Percentiles rank a stretch among this genome's conserved stretches.
These are phyloP conservation scores for Cicer arietinum DNA, from an alignment of 306 rosid species.

Conservation along the genomic window DNA sequence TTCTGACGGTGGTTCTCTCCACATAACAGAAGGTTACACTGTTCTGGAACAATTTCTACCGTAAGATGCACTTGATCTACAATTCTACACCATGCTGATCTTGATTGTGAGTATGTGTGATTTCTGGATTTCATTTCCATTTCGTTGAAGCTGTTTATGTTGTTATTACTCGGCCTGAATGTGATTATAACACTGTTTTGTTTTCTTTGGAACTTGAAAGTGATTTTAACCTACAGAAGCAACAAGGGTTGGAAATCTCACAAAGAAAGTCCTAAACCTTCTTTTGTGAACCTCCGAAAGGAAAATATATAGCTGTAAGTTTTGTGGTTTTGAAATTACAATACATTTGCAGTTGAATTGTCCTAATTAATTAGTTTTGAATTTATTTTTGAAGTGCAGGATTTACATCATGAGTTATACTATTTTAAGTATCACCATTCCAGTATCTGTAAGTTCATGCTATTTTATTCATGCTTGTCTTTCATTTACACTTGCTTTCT, in stretches of 20 bases:
- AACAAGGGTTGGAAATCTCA: too few relatives aligned
- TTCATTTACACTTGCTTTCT: not conserved
- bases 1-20: too few relatives aligned
- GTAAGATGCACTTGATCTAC: not conserved
- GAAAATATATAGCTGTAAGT: not conserved
- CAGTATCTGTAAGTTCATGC: constrained; percentile 12
- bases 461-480: not conserved
- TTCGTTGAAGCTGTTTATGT: not conserved
- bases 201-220: not conserved
- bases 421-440: not conserved
- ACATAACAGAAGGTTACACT: not conserved
- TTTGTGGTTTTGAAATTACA: not conserved
- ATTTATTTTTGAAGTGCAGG: constrained; percentile 10
- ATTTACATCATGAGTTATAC: constrained; percentile 7
- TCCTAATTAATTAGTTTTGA: not conserved
- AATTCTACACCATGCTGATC: not conserved
- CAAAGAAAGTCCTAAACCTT: not conserved
- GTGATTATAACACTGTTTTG: not conserved
- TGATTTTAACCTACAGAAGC: not conserved
- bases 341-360: not conserved
- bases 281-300: not conserved
- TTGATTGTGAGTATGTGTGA: not conserved
- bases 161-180: not conserved
- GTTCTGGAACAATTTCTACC: not conserved
- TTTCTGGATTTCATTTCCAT: not conserved